Base-by-base conservation (phyloP, 305 asterid species). In the Lippia alba region DNA sequence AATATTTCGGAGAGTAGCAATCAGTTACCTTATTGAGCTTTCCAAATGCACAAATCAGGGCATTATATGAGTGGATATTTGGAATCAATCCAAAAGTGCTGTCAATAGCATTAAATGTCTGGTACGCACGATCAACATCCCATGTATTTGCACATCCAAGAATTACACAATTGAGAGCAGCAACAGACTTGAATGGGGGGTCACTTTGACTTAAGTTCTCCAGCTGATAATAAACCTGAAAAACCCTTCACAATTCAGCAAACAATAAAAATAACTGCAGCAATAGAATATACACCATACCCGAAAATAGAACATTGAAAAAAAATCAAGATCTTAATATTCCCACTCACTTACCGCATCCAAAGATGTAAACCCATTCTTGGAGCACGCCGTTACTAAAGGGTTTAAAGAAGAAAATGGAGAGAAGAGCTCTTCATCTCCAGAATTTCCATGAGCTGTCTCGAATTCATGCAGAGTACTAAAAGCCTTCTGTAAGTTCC, bases 51-150 rank as follows among this genome's bases (percentile, higher is more conserved):
- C 84, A 84, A 55, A 92, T 85, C 65, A 92, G 77, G 61, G 89
- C 82, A 70, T 92, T 90, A 87, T 90, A 92, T 32, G 98, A 92
- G 77, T 90, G 94, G 74, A 92, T 70, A 75, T 92, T 71, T 12
- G 97, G 90, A 16, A 78, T 84, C 78, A 92, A 81, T 56, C 91
- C 94, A 70, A 92, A 90, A 57, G 79, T 67, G 60, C 82, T 15
- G 30, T 82, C 88, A 55, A 92, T 87, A 65, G 96, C 89, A 58
- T 54, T 62, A 80, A 92, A 90, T 20, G 97, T 90, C 83, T 82
- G 96, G 82, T 88, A 92, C 54, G 97, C 96, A 64, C 97, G 97
- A 72, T 92, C 96, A 62, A 88, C 86, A 72, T 92, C 98, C 96
- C 97, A 88, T 69, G 85, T 85, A 79, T 90, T 90, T 71, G 96